Base-by-base conservation (phyloP, 2,329 filamentous ascomycete species). In the Fusarium lyarnte region DNA sequence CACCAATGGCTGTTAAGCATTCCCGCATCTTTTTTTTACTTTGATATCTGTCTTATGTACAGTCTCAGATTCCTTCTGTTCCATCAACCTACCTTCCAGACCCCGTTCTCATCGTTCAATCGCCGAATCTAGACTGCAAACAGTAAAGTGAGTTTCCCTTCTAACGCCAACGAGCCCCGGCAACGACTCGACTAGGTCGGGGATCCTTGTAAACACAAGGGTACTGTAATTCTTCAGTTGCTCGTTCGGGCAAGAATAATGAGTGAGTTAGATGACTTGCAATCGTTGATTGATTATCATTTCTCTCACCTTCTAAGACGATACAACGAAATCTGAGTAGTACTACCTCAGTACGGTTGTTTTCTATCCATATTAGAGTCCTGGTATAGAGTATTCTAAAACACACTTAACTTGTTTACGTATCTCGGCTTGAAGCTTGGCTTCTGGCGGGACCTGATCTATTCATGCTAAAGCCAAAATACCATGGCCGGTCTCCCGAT, bases 391-490 rank as follows among this genome's bases (percentile, higher is more conserved):
- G 11, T 10, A n/a, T 45, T 27, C 35, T 42, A 38, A 45, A 45
- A 23, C 25, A 49, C 25, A 53, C 52, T 55, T 36, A 46, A 51
- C 36, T 57, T 61, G 31, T 36, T 53, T 43, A 45, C 38, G 13
- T 12, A 47, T 66, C 69, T 73, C 67, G 61, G 70, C 70, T 70
- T 42, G 23, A 47, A 33, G 42, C 69, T 62, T 55, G 57, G 70
- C 66, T 57, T 49, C 36, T 49, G 51, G 53, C 69, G 58, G 69
- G 42, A 54, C 49, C 62, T 52, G 70, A 49, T 47, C 36, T 64
- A 53, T 59, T 62, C 35, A 70, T 73, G 66, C 70, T 63, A 58
- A 73, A 73, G 53, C 52, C 46, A 45, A 36, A 73, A 59, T 66
- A 47, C 57, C 60, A 59, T 66, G 64, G 47, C 55, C 38, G 64